These are phyloP conservation scores for Hypoxylon trugodes DNA, from an alignment of 495 filamentous ascomycete genomes.

Conservation along the genomic window DNA sequence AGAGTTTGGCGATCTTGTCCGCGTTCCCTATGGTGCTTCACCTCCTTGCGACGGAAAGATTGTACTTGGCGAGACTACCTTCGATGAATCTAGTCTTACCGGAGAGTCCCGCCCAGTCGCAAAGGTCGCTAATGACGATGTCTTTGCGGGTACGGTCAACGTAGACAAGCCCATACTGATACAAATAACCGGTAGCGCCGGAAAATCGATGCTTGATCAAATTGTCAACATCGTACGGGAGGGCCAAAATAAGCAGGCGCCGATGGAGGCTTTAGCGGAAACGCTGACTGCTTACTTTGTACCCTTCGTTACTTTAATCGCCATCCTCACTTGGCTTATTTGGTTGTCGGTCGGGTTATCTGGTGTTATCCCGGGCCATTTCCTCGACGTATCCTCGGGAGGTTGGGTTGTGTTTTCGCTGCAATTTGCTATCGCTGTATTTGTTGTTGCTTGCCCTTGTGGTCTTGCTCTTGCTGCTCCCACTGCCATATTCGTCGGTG, in stretches of 20 bases:
- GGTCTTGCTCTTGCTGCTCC: conserved; percentile 92
- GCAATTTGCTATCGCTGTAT: conserved; percentile 92
- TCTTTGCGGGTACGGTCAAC: conserved; percentile 90
- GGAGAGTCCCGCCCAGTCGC: conserved; percentile 83
- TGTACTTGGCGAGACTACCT: conserved; percentile 68
- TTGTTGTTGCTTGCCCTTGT: conserved; percentile 94
- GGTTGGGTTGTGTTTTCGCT: conserved; percentile 89
- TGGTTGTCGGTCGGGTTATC: conserved; percentile 82
- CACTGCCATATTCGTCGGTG: conserved; percentile 91
- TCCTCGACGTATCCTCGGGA: conserved; percentile 70
- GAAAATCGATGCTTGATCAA: conserved; percentile 89
- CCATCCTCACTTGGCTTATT: conserved; percentile 81
- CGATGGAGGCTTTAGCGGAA: conserved; percentile 86
- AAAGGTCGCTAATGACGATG: conserved; percentile 74
- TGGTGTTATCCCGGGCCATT: conserved; percentile 70
- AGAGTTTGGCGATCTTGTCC: conserved; percentile 83
- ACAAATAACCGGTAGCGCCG: conserved; percentile 72
- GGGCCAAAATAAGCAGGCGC: conserved; percentile 87
- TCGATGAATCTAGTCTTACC: conserved; percentile 91
- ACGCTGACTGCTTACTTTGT: conserved; percentile 88
- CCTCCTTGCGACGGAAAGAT: conserved; percentile 86
- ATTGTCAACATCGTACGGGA: conserved; percentile 91
- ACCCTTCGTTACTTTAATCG: conserved; percentile 81
- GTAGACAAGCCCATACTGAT: conserved; percentile 74
- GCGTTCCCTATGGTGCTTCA: conserved; percentile 78